Percentiles rank a stretch among this genome's conserved stretches.
Evolutionary conservation across 2,329 filamentous ascomycete genomes (phyloP).

Genomic region (Hypoxylon sp.): DNA sequence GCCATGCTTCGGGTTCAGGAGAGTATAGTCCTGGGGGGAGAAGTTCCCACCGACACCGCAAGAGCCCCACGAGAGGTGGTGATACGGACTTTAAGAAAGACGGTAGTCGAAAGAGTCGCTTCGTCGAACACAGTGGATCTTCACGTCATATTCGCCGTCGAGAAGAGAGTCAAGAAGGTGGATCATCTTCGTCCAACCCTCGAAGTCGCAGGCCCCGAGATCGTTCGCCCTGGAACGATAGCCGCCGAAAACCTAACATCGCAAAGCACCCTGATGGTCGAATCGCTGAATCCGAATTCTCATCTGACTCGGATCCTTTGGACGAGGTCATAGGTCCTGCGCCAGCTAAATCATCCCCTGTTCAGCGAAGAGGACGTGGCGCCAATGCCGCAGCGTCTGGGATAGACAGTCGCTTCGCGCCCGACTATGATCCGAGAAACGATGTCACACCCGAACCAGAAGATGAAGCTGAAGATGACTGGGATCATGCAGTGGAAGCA

Average conservation of each 20-base stretch:
- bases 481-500: conserved; percentile 84
- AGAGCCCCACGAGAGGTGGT: conserved; percentile 37
- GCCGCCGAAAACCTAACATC: conserved; percentile 4
- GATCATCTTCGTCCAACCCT: conserved; percentile 28
- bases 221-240: conserved; percentile 27
- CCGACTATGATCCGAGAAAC: conserved; percentile 69
- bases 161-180: conserved; percentile 17
- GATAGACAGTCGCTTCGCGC: conserved; percentile 85
- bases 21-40: conserved; percentile 31
- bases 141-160: conserved; percentile 28
- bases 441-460: conserved; percentile 63
- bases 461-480: conserved; percentile 70
- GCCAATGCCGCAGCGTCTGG: conserved; percentile 69
- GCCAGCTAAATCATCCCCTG: conserved; percentile 60
- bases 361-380: conserved; percentile 77
- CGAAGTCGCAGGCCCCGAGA: conserved; percentile 27
- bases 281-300: conserved; percentile 31
- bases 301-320: conserved; percentile 76
- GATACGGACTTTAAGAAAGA: conserved; percentile 41
- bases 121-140: conserved; percentile 26
- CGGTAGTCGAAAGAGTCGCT: conserved; percentile 46
- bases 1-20: conserved; percentile 18
- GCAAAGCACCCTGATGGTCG: conserved; percentile 15
- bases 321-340: conserved; percentile 83
- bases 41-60: conserved; percentile 33